Base-by-base conservation (phyloP, 768 basidiomycete species). In the Naganishia antarctica region DNA sequence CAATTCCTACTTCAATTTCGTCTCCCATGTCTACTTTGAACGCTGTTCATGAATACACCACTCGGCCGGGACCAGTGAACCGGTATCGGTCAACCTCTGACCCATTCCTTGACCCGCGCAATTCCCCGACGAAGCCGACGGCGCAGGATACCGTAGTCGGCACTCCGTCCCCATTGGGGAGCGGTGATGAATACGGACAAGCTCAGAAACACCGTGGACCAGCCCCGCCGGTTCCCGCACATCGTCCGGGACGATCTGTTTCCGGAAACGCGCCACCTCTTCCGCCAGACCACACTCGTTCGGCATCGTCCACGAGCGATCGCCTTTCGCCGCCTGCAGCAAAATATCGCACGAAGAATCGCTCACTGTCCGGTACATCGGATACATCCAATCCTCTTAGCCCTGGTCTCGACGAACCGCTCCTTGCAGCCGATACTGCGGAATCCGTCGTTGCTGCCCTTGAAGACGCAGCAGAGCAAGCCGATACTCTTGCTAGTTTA, bases 61-160 rank as follows among this genome's bases (percentile, higher is more conserved):
- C 8, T 28, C 43, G 2, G 16, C 15, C 5, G 43, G 13, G 49
- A 43, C 31, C 21, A n/a, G 34, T 25, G 44, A 58, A 13, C 49
- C 12, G 63, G 44, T 63, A 67, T 1, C 41, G 71, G 60, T 66
- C 72, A 13, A 63, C 61, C 3, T 71, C 72, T 4, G 72, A 73
- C 65, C 72, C 70, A 13, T 73, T 71, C 50, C 66, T 65, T 44
- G 72, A 73, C 61, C 64, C 65, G 1, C 65, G 63, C 4, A 49
- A 53, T n/a, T 64, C 63, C 12, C 58, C 58, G 23, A 41, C 48
- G 32, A 60, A 65, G 23, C 45, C 23, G 15, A n/a, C 25, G n/a
- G 8, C 6, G 40, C 40, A 12, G 23, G 48, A 15, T 32, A 28
- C 9, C 31, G 13, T 11, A 15, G 15, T 37, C 34, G 34, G 34